Percentiles rank a stretch among this genome's conserved stretches.
Conservation (phyloP, 495 filamentous ascomycete genomes). For the Daldinia vernicosa region DNA sequence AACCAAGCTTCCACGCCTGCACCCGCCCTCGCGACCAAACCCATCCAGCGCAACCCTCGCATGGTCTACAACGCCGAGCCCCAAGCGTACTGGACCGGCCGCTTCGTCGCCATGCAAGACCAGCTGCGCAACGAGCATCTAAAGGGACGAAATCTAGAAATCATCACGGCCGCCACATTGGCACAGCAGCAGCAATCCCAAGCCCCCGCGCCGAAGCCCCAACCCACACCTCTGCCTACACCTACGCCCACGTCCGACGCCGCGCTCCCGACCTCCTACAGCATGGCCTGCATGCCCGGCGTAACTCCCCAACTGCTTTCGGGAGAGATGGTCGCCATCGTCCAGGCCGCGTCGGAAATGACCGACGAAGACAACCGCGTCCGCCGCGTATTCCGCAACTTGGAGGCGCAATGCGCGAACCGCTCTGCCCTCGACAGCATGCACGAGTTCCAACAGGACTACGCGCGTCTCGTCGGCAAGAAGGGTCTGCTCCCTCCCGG, state of each 20-base stretch:
- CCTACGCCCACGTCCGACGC: not conserved
- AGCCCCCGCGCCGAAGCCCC: not conserved
- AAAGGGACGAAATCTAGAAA: constrained; percentile 36
- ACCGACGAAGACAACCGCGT: constrained; percentile 54
- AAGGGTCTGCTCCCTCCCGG: constrained; percentile 46
- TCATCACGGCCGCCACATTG: constrained; percentile 40
- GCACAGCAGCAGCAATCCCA: constrained; percentile 33
- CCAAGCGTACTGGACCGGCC: constrained; percentile 63
- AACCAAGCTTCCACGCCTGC: not conserved
- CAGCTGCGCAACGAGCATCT: constrained; percentile 60
- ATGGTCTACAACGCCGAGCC: constrained; percentile 46
- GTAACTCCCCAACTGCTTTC: not conserved
- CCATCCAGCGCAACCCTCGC: constrained; percentile 21
- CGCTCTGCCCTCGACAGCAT: constrained; percentile 60
- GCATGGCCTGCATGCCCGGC: constrained; percentile 6
- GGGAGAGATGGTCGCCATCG: not conserved
- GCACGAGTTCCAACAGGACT: constrained; percentile 55
- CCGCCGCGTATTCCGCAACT: constrained; percentile 58
- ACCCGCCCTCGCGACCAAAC: not conserved
- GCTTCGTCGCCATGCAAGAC: constrained; percentile 64
- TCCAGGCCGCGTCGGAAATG: constrained; percentile 29
- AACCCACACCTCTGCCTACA: not conserved
- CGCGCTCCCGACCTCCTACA: constrained; percentile 3
- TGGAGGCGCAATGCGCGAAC: constrained; percentile 59
- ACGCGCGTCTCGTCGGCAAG: constrained; percentile 47